Conservation (phyloP, 2,329 filamentous ascomycete genomes). For the Didymella arachidicola region DNA sequence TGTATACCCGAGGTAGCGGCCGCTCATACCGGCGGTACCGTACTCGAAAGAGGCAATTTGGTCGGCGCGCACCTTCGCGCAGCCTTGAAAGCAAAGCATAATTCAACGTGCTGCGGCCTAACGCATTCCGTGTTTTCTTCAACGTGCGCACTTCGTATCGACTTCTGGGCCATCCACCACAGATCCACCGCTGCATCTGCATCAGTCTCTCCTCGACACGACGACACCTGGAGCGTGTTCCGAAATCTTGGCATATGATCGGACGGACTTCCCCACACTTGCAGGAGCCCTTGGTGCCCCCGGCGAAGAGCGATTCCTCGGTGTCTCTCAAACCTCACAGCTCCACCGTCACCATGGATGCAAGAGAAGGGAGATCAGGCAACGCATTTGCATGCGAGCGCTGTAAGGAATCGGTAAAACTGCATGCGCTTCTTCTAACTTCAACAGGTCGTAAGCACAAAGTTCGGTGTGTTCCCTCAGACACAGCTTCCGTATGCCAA, state of each 20-base stretch:
- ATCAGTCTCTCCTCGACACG: constrained; percentile 6
- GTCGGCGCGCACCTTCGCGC: constrained; percentile 11
- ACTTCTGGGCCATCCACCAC: constrained; percentile 5
- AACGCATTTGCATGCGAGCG: constrained; percentile 50
- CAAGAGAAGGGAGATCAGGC: constrained; percentile 47
- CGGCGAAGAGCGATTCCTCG: constrained; percentile 33
- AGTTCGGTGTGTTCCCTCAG: constrained; percentile 48
- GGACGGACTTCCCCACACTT: constrained; percentile 50
- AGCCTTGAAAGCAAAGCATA: constrained; percentile 2
- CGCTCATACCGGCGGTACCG: constrained; percentile 19
- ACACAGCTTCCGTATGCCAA: constrained; percentile 43
- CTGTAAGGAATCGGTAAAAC: constrained; percentile 24
- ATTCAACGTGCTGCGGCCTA: constrained; percentile 6
- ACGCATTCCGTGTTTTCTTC: constrained; percentile 4
- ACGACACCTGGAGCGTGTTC: constrained; percentile 26
- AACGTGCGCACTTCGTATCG: constrained; percentile 10
- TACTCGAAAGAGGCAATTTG: constrained; percentile 16
- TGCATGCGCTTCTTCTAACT: constrained; percentile 10
- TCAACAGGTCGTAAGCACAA: constrained; percentile 43
- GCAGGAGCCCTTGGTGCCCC: constrained; percentile 25
- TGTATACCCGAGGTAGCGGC: constrained; percentile 34
- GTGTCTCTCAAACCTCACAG: constrained; percentile 34
- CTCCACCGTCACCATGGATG: constrained; percentile 44
- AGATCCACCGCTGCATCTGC: constrained; percentile 3
- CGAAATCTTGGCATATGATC: constrained; percentile 46